Base-by-base conservation (phyloP, 2,329 filamentous ascomycete genomes). In the Aspergillus spinulosporus region DNA sequence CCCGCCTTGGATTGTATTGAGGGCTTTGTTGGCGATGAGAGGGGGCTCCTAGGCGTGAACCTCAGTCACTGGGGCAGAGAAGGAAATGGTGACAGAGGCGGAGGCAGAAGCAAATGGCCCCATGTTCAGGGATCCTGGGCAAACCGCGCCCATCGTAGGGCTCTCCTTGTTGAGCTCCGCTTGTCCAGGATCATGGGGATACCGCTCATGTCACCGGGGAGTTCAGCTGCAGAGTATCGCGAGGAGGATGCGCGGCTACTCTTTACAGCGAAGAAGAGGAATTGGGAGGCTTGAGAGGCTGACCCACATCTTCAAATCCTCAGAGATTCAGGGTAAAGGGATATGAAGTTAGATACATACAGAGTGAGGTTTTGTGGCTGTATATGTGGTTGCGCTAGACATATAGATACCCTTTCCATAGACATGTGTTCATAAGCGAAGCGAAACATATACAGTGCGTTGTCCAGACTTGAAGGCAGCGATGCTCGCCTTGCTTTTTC, bases 1-100 rank as follows among this genome's bases (percentile, higher is more conserved):
- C 71, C 73, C 2, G 61, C 72, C 2, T 61, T 78, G 4, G 73
- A 75, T 37, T 69, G 67, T 21, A 68, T 76, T 36, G 71, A 75
- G 51, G 66, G 68, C 15, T 75, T 73, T 54, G 62, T 73, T 3
- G 63, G 66, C 26, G 69, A 73, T 47, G 59, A 64, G 12, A 60
- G 67, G 39, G 71, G 66, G 8, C 53, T 74, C 28, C 58, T 74
- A 2, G 72, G 72, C 2, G 51, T 70, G n/a, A 60, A 62, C 1
- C 49, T 63, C 3, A 49, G 49, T 6, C 9, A 46, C 9, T 66
- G 61, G 59, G 49, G 62, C 43, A 9, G 28, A 49, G 43, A 32
- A 8, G 14, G 15, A 26, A 26, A 9, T 7, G 12, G 29, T 29
- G 28, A 36, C 7, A 21, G 29, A 28, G 29, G 46, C 15, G 31